These are phyloP conservation scores for Phenoliferia sp. DNA, from an alignment of 1,284 basidiomycete species.

Conservation along the genomic window DNA sequence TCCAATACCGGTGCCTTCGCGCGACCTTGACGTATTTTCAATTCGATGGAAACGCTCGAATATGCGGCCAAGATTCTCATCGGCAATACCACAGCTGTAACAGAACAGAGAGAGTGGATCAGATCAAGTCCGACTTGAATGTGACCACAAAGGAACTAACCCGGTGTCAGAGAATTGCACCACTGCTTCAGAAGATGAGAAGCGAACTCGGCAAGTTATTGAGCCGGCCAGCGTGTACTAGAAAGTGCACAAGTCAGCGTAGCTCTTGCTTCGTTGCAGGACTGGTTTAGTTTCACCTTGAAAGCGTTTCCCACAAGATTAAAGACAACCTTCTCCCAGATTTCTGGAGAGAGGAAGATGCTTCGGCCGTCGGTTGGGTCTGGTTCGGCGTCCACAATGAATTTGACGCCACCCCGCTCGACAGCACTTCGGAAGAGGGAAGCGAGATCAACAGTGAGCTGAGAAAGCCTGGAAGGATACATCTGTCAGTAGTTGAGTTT, in stretches of 20 bases:
- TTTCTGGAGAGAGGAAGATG: slow-evolving; percentile 41
- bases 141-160: neutral
- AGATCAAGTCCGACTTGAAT: too few species aligned
- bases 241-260: neutral
- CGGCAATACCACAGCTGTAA: slow-evolving; percentile 41
- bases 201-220: neutral
- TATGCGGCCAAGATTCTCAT: slow-evolving; percentile 35
- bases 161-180: slow-evolving; percentile 44
- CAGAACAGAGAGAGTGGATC: too few species aligned
- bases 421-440: slow-evolving; percentile 42
- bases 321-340: slow-evolving; percentile 48
- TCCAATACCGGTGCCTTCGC: slow-evolving; percentile 2
- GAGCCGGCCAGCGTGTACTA: neutral
- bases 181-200: slow-evolving; percentile 26
- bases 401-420: slow-evolving; percentile 39
- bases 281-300: slow-evolving; percentile 25
- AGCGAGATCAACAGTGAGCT: slow-evolving; percentile 44
- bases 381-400: slow-evolving; percentile 42
- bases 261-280: neutral
- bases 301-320: slow-evolving; percentile 44
- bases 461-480: slow-evolving; percentile 37
- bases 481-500: too few species aligned
- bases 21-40: neutral
- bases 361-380: slow-evolving; percentile 33
- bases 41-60: slow-evolving; percentile 36